Evolutionary conservation across 2,329 filamentous ascomycete genomes (phyloP).

Genomic region (Botrytis porri): DNA sequence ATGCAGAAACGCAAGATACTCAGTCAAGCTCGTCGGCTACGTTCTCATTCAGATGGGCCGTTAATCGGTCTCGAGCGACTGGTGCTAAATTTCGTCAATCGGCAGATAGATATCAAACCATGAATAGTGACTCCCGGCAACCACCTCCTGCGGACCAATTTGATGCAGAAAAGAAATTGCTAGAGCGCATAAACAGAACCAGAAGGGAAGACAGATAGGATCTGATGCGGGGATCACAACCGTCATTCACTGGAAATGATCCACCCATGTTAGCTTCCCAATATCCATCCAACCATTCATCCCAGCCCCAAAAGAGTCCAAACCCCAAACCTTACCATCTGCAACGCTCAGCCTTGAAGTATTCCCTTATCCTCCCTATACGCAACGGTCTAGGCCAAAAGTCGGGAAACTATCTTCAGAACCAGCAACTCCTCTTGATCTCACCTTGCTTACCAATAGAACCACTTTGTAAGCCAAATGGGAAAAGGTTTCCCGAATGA

Average conservation of each 20-base stretch:
- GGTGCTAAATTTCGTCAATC: background rate
- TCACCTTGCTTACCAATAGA: background rate
- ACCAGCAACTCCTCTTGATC: background rate
- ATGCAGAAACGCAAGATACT: background rate
- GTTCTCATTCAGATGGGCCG: background rate
- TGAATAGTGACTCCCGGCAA: background rate
- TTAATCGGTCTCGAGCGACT: background rate
- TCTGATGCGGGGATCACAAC: background rate
- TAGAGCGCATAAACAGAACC: background rate
- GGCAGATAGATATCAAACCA: background rate
- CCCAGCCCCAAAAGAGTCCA: background rate
- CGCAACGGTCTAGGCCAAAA: background rate
- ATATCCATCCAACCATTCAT: background rate
- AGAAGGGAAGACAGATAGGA: background rate
- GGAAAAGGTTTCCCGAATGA: background rate
- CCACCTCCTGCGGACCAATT: background rate
- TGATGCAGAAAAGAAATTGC: background rate
- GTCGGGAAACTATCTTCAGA: background rate
- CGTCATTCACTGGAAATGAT: background rate
- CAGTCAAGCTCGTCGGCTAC: background rate
- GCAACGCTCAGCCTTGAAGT: background rate
- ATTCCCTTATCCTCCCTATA: accelerated
- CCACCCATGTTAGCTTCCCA: background rate
- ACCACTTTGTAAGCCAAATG: background rate
- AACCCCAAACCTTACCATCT: accelerated